Evolutionary conservation across 2,329 filamentous ascomycete species (phyloP), one percentile per base, ranked within the genome.

Genomic region (Dendrostoma leiphaemia): DNA sequence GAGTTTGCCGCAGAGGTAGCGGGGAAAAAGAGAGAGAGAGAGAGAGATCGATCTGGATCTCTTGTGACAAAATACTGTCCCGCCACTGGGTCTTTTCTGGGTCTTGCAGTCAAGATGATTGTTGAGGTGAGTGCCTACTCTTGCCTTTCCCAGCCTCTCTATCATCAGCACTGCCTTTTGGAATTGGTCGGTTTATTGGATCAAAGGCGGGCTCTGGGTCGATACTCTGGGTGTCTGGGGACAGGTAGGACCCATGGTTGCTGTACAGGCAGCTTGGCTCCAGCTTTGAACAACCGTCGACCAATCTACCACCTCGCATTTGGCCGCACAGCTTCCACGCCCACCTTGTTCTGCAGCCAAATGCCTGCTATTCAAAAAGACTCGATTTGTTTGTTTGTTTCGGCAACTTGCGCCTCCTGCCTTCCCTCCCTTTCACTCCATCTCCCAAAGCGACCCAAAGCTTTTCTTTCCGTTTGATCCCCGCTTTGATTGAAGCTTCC

Each of bases 71-170:
- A 40, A 13, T 35, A 19, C 15, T 31, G 35, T 13, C 41, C 38
- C 34, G 29, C 46, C 43, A 54, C 38, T 46, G 34, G 17, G 34
- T 37, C n/a, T n/a, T n/a, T n/a, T n/a, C n/a, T n/a, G n/a, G 34
- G 34, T 37, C 6, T 17, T 46, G 43, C 23, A 19, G 28, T 5
- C 61, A 69, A 59, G 53, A 72, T 72, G 70, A 71, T 72, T 61
- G 68, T 72, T 59, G 69, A 72, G 63, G 70, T 56, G 23, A 23
- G 54, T 56, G 17, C 17, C 28, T 12, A 31, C 34, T 45, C 41
- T 8, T 15, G 26, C 28, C 47, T 35, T 19, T 24, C 6, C 21
- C 19, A 37, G 43, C 31, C 35, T 17, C 28, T 15, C 15, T 23
- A 38, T 49, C 29, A 9, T 24, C 29, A 31, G 44, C 49, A 37